A percentile compares a stretch with the other conserved stretches of the same genome.
phyloP scores from a whole-genome alignment of 345 rosid species.

The Populus deltoides region DNA sequence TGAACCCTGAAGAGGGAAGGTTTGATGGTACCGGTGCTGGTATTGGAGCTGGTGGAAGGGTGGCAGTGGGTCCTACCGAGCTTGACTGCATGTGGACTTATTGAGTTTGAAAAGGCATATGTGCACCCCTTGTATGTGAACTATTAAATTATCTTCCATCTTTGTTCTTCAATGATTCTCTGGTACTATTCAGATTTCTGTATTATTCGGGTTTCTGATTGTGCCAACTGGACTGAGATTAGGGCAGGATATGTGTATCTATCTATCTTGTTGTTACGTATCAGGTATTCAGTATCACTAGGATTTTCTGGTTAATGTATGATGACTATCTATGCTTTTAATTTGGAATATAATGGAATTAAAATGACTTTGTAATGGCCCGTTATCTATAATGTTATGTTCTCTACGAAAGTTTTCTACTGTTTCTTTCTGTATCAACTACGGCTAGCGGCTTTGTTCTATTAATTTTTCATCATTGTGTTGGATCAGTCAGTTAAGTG shows the following conservation, averaged over 20 bases:
- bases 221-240: not conserved
- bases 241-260: not conserved
- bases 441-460: no score
- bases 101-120: not conserved
- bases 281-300: not conserved
- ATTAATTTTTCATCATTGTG: no score
- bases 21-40: not conserved
- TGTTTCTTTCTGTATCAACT: not conserved
- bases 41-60: constrained; percentile 31
- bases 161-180: not conserved
- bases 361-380: not conserved
- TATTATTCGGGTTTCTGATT: not conserved
- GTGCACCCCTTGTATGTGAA: not conserved
- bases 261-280: not conserved
- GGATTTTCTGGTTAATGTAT: not conserved
- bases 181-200: not conserved
- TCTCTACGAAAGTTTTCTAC: not conserved
- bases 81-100: constrained; percentile 75
- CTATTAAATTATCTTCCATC: not conserved
- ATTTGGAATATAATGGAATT: not conserved
- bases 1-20: constrained; percentile 23
- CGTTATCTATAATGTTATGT: not conserved
- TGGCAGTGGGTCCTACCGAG: constrained; percentile 47
- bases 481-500: not conserved
- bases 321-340: not conserved